Percentiles rank a stretch among this genome's conserved stretches.
Evolutionary conservation across 2,329 filamentous ascomycete species (phyloP).

Genomic region (Ustulina deusta): DNA sequence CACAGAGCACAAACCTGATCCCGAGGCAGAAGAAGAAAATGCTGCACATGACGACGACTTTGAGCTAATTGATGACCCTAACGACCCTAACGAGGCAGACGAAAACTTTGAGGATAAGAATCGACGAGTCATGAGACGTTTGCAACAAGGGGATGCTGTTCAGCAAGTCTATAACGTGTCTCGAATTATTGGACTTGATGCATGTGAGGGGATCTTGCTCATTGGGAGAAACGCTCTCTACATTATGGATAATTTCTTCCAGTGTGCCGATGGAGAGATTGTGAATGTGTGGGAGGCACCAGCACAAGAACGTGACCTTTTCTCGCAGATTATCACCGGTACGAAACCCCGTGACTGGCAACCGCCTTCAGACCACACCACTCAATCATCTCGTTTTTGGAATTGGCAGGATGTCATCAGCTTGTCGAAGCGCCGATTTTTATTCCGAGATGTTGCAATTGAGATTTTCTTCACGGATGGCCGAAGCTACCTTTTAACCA

Average conservation of each 20-base stretch:
- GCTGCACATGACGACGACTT: constrained; percentile 84
- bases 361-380: constrained; percentile 66
- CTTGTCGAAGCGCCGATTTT: constrained; percentile 92
- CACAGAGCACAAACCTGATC: constrained; percentile 46
- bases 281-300: constrained; percentile 97
- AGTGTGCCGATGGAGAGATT: constrained; percentile 93
- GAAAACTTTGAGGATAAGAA: constrained; percentile 96
- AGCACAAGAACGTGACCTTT: constrained; percentile 90
- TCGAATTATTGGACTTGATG: constrained; percentile 91
- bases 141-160: constrained; percentile 90
- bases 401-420: constrained; percentile 94
- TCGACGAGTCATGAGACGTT: constrained; percentile 93
- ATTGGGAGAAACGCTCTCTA: constrained; percentile 93
- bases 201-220: constrained; percentile 92
- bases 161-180: constrained; percentile 96
- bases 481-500: constrained; percentile 91
- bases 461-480: constrained; percentile 98
- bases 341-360: constrained; percentile 71
- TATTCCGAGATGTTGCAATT: constrained; percentile 96
- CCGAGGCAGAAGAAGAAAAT: constrained; percentile 46
- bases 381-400: constrained; percentile 91
- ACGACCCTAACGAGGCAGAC: constrained; percentile 79
- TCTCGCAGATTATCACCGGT: constrained; percentile 91
- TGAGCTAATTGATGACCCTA: constrained; percentile 93
- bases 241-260: constrained; percentile 96